phyloP scores from a whole-genome alignment of 805 yeast species.

The Teunomyces kruisii region DNA sequence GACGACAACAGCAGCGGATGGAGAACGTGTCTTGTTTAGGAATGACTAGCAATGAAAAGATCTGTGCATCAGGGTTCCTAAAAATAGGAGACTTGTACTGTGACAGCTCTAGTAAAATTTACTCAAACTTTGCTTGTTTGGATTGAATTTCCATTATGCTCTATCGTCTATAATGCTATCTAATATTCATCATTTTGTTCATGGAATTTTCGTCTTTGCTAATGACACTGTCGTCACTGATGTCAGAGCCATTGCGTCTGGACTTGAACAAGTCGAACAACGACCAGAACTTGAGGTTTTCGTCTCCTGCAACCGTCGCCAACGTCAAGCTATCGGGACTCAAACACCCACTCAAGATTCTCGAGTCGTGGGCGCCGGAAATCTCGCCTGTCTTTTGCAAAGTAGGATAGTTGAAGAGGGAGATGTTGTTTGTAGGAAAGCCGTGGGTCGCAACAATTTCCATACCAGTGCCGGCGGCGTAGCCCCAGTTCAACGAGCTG shows the following conservation, averaged over 20 bases:
- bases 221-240: slow-evolving; percentile 11
- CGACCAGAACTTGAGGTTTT: slow-evolving; percentile 92
- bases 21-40: too few species aligned
- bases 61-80: too few species aligned
- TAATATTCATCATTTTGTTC: slow-evolving; percentile 26
- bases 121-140: too few species aligned
- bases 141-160: too few species aligned
- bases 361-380: slow-evolving; percentile 80
- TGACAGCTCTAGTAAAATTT: too few species aligned
- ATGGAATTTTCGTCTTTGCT: slow-evolving; percentile 17
- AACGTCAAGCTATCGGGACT: slow-evolving; percentile 89
- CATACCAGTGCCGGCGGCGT: slow-evolving; percentile 62
- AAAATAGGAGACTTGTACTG: too few species aligned
- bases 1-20: too few species aligned
- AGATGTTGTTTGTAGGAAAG: slow-evolving; percentile 79
- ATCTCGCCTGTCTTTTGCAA: slow-evolving; percentile 87
- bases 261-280: slow-evolving; percentile 61
- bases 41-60: too few species aligned
- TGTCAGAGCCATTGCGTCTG: slow-evolving; percentile 18
- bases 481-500: slow-evolving; percentile 91
- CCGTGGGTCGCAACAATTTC: slow-evolving; percentile 96
- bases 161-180: slow-evolving; percentile 11
- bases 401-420: slow-evolving; percentile 83
- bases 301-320: slow-evolving; percentile 96
- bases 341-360: slow-evolving; percentile 78